Percentiles rank a stretch among this genome's conserved stretches.
Evolutionary conservation across 805 yeast species (phyloP).

Genomic region (Ogataea polymorpha): DNA sequence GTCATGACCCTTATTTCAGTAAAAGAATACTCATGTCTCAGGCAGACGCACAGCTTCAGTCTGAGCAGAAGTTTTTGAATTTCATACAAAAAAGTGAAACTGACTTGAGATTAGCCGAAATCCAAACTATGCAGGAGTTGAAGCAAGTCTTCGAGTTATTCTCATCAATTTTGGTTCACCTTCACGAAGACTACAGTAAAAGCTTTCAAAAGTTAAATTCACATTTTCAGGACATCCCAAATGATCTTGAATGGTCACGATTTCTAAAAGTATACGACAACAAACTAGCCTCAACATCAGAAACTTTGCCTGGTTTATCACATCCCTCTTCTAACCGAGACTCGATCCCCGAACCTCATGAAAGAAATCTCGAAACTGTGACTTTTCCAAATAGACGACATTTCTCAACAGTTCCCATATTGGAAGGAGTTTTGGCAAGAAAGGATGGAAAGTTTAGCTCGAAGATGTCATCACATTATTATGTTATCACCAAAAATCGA

Average conservation of each 20-base stretch:
- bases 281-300: background rate
- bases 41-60: slow-evolving; percentile 40
- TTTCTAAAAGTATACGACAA: slow-evolving; percentile 35
- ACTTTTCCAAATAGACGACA: slow-evolving; percentile 40
- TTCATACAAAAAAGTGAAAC: slow-evolving; percentile 41
- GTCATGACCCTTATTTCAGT: slow-evolving; percentile 45
- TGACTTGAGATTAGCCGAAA: slow-evolving; percentile 39
- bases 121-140: slow-evolving; percentile 40
- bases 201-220: slow-evolving; percentile 31
- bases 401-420: slow-evolving; percentile 40
- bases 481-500: slow-evolving; percentile 44
- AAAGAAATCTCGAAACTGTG: slow-evolving; percentile 32
- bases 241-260: slow-evolving; percentile 43
- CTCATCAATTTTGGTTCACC: slow-evolving; percentile 28
- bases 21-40: slow-evolving; percentile 36
- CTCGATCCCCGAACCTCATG: slow-evolving; percentile 22
- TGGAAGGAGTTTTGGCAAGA: slow-evolving; percentile 45
- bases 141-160: slow-evolving; percentile 37
- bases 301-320: no score
- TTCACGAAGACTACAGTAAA: slow-evolving; percentile 29
- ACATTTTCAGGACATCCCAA: slow-evolving; percentile 34
- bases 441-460: slow-evolving; percentile 43
- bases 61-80: slow-evolving; percentile 46
- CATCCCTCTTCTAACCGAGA: no score
- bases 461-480: slow-evolving; percentile 42